Evolutionary conservation across 768 basidiomycete genomes (phyloP), one percentile per base, ranked within the genome.

Genomic region (Asterophora lycoperdoides): DNA sequence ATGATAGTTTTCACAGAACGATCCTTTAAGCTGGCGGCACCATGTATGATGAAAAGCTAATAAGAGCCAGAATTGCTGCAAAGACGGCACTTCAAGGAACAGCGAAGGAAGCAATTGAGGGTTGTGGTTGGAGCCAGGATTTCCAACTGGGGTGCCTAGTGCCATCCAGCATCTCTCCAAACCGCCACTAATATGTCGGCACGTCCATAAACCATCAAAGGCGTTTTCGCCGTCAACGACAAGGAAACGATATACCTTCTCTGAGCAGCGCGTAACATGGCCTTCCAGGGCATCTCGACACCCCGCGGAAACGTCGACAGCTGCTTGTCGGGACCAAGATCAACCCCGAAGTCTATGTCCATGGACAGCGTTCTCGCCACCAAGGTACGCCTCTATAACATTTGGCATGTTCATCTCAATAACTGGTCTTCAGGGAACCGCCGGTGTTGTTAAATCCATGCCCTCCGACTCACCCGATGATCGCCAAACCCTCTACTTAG

Each of bases 401-500:
- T 13, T 14, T 18, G 8, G 13, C 39, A 45, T 6, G 3, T n/a
- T 19, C 15, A 30, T 33, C 9, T 49, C 33, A 47, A 30, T 40
- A 34, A 15, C 46, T 35, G 19, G 41, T 39, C 3, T 53, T 8
- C 13, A 87, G 86, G 96, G 96, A 60, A 98, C n/a, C n/a, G n/a
- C 95, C 10, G 96, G 95, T 53, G 93, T 99, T 26, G 96, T 99
- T 59, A 96, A 93, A 4, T 98, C 92, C 34, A 93, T 96, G 6
- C 94, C 96, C 0, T 96, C 96, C 7, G 96, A 99, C 65, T 98
- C 96, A 4, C 96, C 96, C 4, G 96, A 98, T 64, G 96, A 99
- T 64, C 97, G 82, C 68, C 81, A 83, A 56, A 95, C 92, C 4
- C 74, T 93, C 44, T 81, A 81, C 59, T n/a, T n/a, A n/a, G n/a